Conservation (phyloP, 495 filamentous ascomycete species). For the Penicillium coprophilum region DNA sequence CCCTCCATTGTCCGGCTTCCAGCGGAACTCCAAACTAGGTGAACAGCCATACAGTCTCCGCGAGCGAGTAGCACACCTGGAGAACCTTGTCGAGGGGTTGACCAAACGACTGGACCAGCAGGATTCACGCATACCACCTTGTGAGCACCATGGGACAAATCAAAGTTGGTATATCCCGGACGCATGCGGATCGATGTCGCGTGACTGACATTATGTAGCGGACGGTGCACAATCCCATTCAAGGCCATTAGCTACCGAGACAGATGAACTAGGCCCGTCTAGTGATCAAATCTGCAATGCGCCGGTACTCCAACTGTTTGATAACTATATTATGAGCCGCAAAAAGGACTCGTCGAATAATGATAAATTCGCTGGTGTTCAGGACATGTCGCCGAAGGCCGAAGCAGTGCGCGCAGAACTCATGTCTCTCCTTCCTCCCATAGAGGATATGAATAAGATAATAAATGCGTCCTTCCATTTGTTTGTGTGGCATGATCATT, state of each 20-base stretch:
- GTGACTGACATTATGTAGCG: slow-evolving; percentile 11
- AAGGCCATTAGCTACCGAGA: slow-evolving; percentile 18
- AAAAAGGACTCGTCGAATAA: slow-evolving; percentile 25
- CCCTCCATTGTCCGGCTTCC: slow-evolving; percentile 4
- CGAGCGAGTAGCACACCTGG: slow-evolving; percentile 39
- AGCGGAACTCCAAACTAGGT: slow-evolving; percentile 10
- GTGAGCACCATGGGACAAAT: slow-evolving; percentile 8
- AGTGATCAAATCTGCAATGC: slow-evolving; percentile 38
- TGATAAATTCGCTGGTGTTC: slow-evolving; percentile 27
- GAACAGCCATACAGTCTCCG: slow-evolving; percentile 40
- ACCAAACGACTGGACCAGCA: slow-evolving; percentile 28
- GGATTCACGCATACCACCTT: neutral
- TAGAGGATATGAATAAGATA: slow-evolving; percentile 29
- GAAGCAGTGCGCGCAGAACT: slow-evolving; percentile 28
- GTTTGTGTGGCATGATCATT: slow-evolving; percentile 32
- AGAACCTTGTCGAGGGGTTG: slow-evolving; percentile 34
- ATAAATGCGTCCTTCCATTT: slow-evolving; percentile 30
- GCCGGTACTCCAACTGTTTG: slow-evolving; percentile 42
- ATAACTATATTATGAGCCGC: slow-evolving; percentile 42
- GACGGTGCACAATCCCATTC: neutral
- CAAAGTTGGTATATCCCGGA: slow-evolving; percentile 1
- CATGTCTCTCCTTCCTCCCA: slow-evolving; percentile 34
- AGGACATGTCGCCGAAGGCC: slow-evolving; percentile 34
- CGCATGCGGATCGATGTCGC: neutral
- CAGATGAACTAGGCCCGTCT: slow-evolving; percentile 25